A percentile compares a stretch with the other conserved stretches of the same genome.
Conservation (phyloP, 768 basidiomycete species). For the Tulasnella calospora region DNA sequence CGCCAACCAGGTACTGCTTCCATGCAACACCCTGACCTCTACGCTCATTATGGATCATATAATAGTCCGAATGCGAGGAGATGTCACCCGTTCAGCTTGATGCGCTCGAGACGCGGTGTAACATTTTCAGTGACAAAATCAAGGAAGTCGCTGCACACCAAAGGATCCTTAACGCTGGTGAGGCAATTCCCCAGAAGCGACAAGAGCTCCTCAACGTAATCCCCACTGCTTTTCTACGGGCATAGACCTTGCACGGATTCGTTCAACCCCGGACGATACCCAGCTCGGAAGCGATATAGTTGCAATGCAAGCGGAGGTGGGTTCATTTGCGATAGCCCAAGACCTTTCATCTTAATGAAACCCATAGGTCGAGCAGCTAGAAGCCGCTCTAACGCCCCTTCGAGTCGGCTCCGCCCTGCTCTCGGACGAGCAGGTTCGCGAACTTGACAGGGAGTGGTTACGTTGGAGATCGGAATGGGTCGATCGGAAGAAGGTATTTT, state of each 20-base stretch:
- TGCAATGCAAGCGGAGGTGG: constrained; percentile 52
- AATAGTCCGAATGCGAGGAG: constrained; percentile 60
- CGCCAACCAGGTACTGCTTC: constrained; percentile 49
- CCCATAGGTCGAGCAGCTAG: constrained; percentile 48
- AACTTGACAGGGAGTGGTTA: constrained; percentile 67
- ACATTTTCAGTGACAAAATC: constrained; percentile 52
- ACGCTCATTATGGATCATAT: background rate
- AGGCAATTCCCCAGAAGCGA: background rate
- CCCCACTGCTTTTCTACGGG: constrained; percentile 20
- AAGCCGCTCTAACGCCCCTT: constrained; percentile 55
- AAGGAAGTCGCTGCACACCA: constrained; percentile 37
- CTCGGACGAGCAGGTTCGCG: constrained; percentile 62
- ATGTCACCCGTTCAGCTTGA: constrained; percentile 59
- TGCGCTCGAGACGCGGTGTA: constrained; percentile 31
- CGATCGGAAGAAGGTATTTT: constrained; percentile 68
- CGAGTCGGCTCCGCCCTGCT: constrained; percentile 63
- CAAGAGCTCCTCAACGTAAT: constrained; percentile 29
- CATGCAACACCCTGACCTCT: background rate
- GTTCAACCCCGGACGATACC: constrained; percentile 60
- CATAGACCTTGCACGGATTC: constrained; percentile 61
- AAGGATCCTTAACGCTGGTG: constrained; percentile 14
- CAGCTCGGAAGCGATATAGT: constrained; percentile 56
- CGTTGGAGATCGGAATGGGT: constrained; percentile 82
- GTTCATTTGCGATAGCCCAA: constrained; percentile 28
- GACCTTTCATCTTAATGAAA: constrained; percentile 13